These are phyloP conservation scores for Microcos paniculata DNA, from an alignment of 345 rosid genomes.

Conservation along the genomic window DNA sequence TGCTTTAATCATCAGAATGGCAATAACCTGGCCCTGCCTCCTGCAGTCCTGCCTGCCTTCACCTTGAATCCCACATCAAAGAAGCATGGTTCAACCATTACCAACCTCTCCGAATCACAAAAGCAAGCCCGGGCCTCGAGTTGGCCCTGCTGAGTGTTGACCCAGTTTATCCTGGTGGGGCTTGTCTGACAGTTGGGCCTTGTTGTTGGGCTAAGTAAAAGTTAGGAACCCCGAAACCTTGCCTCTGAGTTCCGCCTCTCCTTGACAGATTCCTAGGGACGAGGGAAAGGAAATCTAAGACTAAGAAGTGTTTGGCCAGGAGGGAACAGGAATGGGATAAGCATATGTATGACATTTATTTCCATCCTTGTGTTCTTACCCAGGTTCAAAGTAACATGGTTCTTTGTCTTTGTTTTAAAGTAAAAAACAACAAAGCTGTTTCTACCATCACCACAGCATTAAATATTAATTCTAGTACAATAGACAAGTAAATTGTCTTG, in stretches of 20 bases:
- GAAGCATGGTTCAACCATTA: too few relatives aligned
- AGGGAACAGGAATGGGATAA: neutral
- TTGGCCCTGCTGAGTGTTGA: neutral
- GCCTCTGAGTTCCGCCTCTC: neutral
- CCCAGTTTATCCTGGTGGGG: neutral
- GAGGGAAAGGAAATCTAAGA: neutral
- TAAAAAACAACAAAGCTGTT: too few relatives aligned
- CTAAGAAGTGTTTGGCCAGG: neutral
- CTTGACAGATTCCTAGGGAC: neutral
- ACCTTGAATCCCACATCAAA: too few relatives aligned
- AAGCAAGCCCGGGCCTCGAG: neutral
- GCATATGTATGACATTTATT: too few relatives aligned
- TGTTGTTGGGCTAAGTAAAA: neutral
- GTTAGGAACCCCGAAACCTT: neutral
- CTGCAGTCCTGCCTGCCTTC: neutral
- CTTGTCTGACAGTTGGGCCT: neutral
- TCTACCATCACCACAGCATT: too few relatives aligned
- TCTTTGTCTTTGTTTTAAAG: too few relatives aligned
- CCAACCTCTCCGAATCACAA: neutral
- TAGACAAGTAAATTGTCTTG: too few relatives aligned
- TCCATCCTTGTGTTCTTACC: too few relatives aligned
- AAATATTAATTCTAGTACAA: too few relatives aligned
- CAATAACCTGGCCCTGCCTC: neutral
- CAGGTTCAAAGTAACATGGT: too few relatives aligned
- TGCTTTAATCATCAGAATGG: neutral